These are phyloP conservation scores for Oleoguttula mirabilis DNA, from an alignment of 495 filamentous ascomycete species.

Conservation along the genomic window DNA sequence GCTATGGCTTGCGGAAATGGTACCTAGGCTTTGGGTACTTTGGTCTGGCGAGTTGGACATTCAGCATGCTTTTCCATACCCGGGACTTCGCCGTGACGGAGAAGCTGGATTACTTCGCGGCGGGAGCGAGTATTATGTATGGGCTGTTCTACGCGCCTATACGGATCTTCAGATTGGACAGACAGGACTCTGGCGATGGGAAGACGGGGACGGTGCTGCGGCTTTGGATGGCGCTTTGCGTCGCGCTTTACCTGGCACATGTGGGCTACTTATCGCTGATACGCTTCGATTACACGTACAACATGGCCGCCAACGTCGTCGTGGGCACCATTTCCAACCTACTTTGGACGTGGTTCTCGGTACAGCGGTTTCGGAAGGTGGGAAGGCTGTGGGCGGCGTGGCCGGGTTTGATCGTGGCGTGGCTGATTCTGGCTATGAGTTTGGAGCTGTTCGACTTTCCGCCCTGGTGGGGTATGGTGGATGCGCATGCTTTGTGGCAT, in stretches of 20 bases:
- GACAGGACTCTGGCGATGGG: conserved; percentile 39
- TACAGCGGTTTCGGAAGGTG: conserved; percentile 54
- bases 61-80: conserved; percentile 82
- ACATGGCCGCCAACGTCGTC: conserved; percentile 88
- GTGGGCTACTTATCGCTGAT: conserved; percentile 74
- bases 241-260: conserved; percentile 59
- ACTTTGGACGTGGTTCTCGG: conserved; percentile 78
- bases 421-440: conserved; percentile 88
- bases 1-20: conserved; percentile 65
- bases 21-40: conserved; percentile 73
- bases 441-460: conserved; percentile 90
- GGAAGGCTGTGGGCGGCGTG: conserved; percentile 69
- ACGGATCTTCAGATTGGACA: conserved; percentile 70
- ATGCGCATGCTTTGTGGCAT: conserved; percentile 97
- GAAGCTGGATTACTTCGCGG: conserved; percentile 91
- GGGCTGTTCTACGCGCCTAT: conserved; percentile 76
- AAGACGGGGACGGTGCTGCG: conserved; percentile 43
- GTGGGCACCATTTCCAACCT: conserved; percentile 69
- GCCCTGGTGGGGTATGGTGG: conserved; percentile 66
- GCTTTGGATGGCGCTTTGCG: conserved; percentile 62
- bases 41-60: conserved; percentile 71
- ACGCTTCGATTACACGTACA: conserved; percentile 92
- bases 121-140: conserved; percentile 82
- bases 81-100: conserved; percentile 78
- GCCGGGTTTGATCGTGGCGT: conserved; percentile 86